Base-by-base conservation (phyloP, 1,284 basidiomycete genomes). In the Heimioporus punctisporus region DNA sequence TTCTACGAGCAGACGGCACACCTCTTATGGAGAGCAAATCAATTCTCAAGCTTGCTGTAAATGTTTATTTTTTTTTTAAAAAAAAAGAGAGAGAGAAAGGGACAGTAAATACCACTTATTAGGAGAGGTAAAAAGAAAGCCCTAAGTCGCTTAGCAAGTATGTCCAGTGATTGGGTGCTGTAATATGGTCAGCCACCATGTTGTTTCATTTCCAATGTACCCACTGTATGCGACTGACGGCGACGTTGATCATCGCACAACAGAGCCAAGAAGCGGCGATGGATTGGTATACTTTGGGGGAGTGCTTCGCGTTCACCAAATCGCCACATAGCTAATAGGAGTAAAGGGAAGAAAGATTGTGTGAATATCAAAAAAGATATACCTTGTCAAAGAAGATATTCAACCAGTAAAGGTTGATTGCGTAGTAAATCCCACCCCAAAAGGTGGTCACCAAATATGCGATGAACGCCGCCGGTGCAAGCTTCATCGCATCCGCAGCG, bases 41-140 rank as follows among this genome's bases (percentile, higher is more conserved):
- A 11, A 57, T 57, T 21, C 46, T 64, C 31, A 68, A 23, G 26
- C 65, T 66, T 1, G 66, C 66, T 71, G 28, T 10, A 52, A 43
- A 34, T 7, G n/a, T n/a, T n/a, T n/a, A n/a, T n/a, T n/a, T n/a
- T n/a, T n/a, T n/a, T n/a, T n/a, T n/a, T 19, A 37, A 37, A 37
- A 37, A 17, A 37, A 37, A 37, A 37, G 14, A 4, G 34, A 56
- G 47, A 42, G 7, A 27, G 15, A 40, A 17, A 10, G 40, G 42
- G 51, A 41, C n/a, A 48, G 28, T n/a, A 15, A 19, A 48, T 55
- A 76, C 78, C 74, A 58, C 60, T 53, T 19, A 70, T 75, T 12
- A 79, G 51, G 43, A 60, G 62, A 1, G 77, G 78, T 15, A 74
- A 56, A 50, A 76, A 76, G 50, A 74, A 61, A 4, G 63, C 60